A percentile compares a stretch with the other conserved stretches of the same genome.
phyloP scores from a whole-genome alignment of 495 filamentous ascomycete genomes.

The Xylaria scruposa region DNA sequence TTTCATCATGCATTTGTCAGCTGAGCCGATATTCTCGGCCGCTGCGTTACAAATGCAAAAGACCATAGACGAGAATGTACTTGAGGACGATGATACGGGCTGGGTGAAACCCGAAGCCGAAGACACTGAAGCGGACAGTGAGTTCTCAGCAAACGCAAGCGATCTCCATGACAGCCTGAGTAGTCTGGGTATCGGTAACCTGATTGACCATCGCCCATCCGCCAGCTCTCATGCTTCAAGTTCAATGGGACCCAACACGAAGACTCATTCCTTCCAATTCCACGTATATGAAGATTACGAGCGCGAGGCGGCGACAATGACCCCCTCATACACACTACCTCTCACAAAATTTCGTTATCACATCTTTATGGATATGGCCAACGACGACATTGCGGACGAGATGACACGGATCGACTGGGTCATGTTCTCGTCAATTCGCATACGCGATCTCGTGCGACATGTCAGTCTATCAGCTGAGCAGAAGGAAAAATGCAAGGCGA shows the following conservation, averaged over 20 bases:
- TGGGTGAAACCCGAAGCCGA: slow-evolving; percentile 75
- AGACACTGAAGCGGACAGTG: slow-evolving; percentile 29
- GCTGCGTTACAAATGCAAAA: slow-evolving; percentile 81
- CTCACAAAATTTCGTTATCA: slow-evolving; percentile 84
- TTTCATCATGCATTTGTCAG: slow-evolving; percentile 73
- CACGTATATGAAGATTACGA: slow-evolving; percentile 75
- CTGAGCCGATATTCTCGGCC: slow-evolving; percentile 75
- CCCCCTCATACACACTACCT: slow-evolving; percentile 63
- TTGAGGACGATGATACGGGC: slow-evolving; percentile 81
- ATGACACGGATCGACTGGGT: slow-evolving; percentile 96
- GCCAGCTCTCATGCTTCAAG: slow-evolving; percentile 49
- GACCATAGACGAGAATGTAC: slow-evolving; percentile 65
- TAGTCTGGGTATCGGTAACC: slow-evolving; percentile 53
- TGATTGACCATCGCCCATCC: slow-evolving; percentile 51
- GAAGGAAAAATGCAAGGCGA: slow-evolving; percentile 77
- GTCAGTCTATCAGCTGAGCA: slow-evolving; percentile 75
- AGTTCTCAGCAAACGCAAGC: slow-evolving; percentile 23
- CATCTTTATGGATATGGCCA: slow-evolving; percentile 77
- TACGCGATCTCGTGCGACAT: slow-evolving; percentile 90
- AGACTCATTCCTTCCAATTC: slow-evolving; percentile 56
- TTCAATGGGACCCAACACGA: slow-evolving; percentile 25
- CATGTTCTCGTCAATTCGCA: slow-evolving; percentile 95
- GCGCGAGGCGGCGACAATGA: slow-evolving; percentile 69
- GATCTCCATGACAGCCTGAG: slow-evolving; percentile 52
- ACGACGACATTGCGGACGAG: slow-evolving; percentile 86